Base-by-base conservation (phyloP, 2,329 filamentous ascomycete species). In the Xylaria sp. region DNA sequence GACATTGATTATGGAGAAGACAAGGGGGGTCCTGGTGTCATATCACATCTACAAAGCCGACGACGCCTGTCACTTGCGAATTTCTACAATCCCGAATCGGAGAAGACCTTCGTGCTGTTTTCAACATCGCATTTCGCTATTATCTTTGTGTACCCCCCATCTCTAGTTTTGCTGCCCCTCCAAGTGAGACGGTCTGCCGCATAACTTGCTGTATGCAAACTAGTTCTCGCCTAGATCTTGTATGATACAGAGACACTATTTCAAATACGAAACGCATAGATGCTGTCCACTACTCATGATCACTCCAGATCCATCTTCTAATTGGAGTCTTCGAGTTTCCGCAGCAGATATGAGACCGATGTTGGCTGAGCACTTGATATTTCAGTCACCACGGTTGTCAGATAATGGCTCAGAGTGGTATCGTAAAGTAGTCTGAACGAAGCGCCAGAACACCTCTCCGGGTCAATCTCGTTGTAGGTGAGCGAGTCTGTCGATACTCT, bases 401-500 rank as follows among this genome's bases (percentile, higher is more conserved):
- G 90, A 75, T 93, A 94, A 73, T 93, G 91, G 3, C 93, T 92
- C 15, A 91, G 92, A 0, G 96, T 99, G 54, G 95, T 92, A 78
- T 99, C 96, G 76, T 97, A 97, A 80, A 98, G 88, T 67, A 97
- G 85, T 20, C 87, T 79, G 76, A 88, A 87, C 3, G 79, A 81
- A 44, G 82, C 81, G 20, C 81, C 80, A 17, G 84, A 82, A 81
- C 81, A 93, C 85, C 79, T 91, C 88, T 79, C 93, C 75, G 78
- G 94, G 86, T 80, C 94, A 69, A 97, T 90, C 82, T 99, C 96
- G 78, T 99, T 99, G 75, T 93, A 90, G 47, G 96, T 95, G 71
- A 98, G 92, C 27, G 93, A 95, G 80, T 98, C 96, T 15, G 96
- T 88, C 6, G 93, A 92, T 11, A 97, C 93, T 65, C 93, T 90